Percentiles rank a stretch among this genome's conserved stretches.
Conservation (phyloP, 139 green algal species). For the Pseudopediastrum boryanum region DNA sequence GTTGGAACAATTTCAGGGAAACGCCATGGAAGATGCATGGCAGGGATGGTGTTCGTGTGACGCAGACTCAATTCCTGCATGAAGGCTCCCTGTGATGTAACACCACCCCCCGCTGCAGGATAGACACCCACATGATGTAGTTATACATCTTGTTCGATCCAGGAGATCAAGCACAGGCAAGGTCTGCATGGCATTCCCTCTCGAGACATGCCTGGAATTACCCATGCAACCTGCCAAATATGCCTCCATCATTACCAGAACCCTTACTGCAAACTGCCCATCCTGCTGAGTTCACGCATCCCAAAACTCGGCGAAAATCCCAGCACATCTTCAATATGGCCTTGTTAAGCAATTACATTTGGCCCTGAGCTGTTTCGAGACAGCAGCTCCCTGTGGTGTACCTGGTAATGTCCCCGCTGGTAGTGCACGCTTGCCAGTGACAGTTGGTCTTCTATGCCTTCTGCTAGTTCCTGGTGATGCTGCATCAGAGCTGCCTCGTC, state of each 20-base stretch:
- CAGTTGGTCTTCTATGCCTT: constrained; percentile 81
- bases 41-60: background rate
- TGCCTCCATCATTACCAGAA: too few relatives aligned
- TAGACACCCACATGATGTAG: background rate
- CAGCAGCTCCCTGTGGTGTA: too few relatives aligned
- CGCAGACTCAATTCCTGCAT: background rate
- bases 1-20: background rate
- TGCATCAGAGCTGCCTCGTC: constrained; percentile 79
- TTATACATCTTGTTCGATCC: background rate
- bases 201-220: too few relatives aligned
- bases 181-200: too few relatives aligned
- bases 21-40: background rate
- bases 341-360: too few relatives aligned
- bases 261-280: too few relatives aligned
- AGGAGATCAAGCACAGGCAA: too few relatives aligned
- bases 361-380: too few relatives aligned
- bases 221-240: too few relatives aligned
- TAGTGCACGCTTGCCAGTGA: constrained; percentile 72
- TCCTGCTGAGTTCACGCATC: too few relatives aligned
- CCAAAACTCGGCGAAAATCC: too few relatives aligned
- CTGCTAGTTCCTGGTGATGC: constrained; percentile 71
- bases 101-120: background rate
- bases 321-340: too few relatives aligned
- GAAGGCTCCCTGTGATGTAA: background rate
- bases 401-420: constrained; percentile 68